Conservation (phyloP, 768 basidiomycete genomes). For the Mycena crocata region DNA sequence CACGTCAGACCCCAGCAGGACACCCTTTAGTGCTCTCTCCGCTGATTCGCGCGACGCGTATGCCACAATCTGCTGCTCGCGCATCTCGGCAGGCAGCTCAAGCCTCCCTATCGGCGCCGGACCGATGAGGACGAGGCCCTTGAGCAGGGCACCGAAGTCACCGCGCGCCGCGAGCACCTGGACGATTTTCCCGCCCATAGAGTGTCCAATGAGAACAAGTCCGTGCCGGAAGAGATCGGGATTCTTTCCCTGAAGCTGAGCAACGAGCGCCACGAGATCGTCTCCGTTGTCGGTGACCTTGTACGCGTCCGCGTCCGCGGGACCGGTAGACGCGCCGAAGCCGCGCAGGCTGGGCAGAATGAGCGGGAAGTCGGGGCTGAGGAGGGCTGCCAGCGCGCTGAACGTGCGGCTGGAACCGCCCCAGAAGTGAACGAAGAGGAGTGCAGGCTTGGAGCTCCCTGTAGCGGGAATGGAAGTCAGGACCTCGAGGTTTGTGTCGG, state of each 20-base stretch:
- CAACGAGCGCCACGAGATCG: constrained; percentile 20
- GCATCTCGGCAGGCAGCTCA: constrained; percentile 16
- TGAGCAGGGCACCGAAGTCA: constrained; percentile 9
- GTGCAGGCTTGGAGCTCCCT: not conserved
- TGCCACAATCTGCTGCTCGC: constrained; percentile 1
- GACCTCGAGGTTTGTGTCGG: constrained; percentile 8
- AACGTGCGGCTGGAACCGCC: constrained; percentile 23
- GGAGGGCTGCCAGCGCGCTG: too few species aligned
- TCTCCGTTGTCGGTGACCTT: constrained; percentile 17
- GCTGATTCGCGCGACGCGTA: constrained; percentile 17
- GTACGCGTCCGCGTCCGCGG: constrained; percentile 10
- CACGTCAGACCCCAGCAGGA: constrained; percentile 18
- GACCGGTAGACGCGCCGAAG: constrained; percentile 19
- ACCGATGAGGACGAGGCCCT: constrained; percentile 16
- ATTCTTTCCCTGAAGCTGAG: not conserved
- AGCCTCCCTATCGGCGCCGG: constrained; percentile 23
- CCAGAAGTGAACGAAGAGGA: constrained; percentile 30
- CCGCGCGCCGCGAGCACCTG: constrained; percentile 26
- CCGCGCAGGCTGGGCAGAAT: constrained; percentile 13
- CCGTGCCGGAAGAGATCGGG: constrained; percentile 18
- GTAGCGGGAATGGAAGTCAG: constrained; percentile 7
- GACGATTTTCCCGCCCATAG: constrained; percentile 29
- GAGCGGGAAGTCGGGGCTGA: constrained; percentile 17
- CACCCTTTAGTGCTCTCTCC: constrained; percentile 5
- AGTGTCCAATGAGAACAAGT: constrained; percentile 20